These are phyloP conservation scores for Juglanconis sp. DNA, from an alignment of 2,329 filamentous ascomycete genomes.

Conservation along the genomic window DNA sequence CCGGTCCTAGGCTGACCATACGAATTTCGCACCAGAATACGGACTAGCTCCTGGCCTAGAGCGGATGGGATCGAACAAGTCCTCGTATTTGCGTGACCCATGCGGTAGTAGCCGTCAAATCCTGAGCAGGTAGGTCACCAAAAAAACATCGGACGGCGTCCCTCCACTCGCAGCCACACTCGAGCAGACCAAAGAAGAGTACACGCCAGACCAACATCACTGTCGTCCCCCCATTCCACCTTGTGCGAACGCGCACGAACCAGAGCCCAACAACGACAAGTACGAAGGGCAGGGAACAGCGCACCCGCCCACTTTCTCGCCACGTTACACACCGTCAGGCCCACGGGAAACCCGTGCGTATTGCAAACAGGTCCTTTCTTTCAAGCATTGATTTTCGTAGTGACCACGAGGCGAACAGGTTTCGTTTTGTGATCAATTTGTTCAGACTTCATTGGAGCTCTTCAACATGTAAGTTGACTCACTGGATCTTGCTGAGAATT, in stretches of 20 bases:
- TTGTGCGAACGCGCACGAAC: neutral
- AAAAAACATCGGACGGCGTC: neutral
- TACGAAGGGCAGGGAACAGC: neutral
- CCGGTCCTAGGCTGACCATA: neutral
- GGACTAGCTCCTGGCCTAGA: neutral
- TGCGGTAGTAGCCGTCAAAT: conserved; percentile 1
- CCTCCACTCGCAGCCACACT: conserved; percentile 5
- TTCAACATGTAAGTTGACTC: too few relatives aligned
- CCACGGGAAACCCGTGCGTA: too few relatives aligned
- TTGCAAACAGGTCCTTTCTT: too few relatives aligned
- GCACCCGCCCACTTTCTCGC: neutral
- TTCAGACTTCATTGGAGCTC: too few relatives aligned
- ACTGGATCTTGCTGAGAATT: too few relatives aligned
- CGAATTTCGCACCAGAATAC: neutral
- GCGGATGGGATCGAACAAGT: neutral
- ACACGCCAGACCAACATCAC: neutral
- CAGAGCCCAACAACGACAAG: neutral
- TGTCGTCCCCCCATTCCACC: neutral
- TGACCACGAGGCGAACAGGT: too few relatives aligned
- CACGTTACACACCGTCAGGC: conserved; percentile 10
- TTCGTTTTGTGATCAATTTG: too few relatives aligned
- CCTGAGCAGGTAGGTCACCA: neutral
- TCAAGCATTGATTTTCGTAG: too few relatives aligned
- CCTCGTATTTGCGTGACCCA: conserved; percentile 11
- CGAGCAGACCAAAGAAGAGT: conserved; percentile 4